Evolutionary conservation across 441 rosid species (phyloP).

Genomic region (Gossypium schwendimanii): DNA sequence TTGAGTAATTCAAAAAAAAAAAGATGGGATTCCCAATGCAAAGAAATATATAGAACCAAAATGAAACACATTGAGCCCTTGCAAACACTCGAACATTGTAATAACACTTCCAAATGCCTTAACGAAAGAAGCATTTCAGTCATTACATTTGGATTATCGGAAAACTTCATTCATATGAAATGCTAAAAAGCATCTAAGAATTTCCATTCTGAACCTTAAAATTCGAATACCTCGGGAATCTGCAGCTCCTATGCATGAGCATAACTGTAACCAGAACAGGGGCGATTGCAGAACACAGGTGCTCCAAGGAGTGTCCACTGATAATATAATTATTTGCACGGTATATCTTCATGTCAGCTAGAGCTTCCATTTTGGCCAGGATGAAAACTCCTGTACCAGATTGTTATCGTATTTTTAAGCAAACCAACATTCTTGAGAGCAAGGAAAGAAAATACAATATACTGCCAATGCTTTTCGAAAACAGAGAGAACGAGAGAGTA

Average conservation of each 20-base stretch:
- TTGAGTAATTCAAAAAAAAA: background rate
- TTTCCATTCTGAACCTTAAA: background rate
- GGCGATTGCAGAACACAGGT: slow-evolving; percentile 49
- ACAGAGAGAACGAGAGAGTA: background rate
- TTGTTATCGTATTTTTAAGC: background rate
- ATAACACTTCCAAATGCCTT: background rate
- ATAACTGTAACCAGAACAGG: slow-evolving; percentile 51
- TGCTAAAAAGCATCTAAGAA: background rate
- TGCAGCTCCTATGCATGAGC: slow-evolving; percentile 57
- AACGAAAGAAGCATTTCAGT: background rate
- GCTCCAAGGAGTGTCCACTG: slow-evolving; percentile 76
- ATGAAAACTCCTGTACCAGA: slow-evolving; percentile 43
- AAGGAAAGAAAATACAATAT: background rate
- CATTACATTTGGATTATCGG: background rate
- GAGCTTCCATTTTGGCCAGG: slow-evolving; percentile 49
- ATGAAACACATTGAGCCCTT: background rate
- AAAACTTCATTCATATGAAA: background rate
- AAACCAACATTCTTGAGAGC: background rate
- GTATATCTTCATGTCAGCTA: slow-evolving; percentile 60
- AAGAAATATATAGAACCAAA: background rate
- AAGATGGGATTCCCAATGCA: background rate
- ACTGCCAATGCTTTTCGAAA: background rate
- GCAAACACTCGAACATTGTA: background rate
- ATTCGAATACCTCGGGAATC: slow-evolving; percentile 50
- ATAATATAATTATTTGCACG: slow-evolving; percentile 40